These are phyloP conservation scores for Coemansia sp. DNA, from an alignment of 192 early-diverging fungal species.

Conservation along the genomic window DNA sequence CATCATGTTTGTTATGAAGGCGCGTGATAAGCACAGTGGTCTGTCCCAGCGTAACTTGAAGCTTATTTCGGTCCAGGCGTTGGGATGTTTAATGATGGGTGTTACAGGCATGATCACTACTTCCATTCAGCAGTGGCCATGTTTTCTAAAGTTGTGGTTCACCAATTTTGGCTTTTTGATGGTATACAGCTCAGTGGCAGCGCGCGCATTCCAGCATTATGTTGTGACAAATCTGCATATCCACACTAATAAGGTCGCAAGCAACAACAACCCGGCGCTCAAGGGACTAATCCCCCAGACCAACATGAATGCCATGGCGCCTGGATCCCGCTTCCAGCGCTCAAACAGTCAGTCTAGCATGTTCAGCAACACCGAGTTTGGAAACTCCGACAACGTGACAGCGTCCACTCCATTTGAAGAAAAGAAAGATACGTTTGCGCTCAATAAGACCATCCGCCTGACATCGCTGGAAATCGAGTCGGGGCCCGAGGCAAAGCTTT, in stretches of 20 bases:
- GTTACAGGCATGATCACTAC: slow-evolving; percentile 29
- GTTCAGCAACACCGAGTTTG: slow-evolving; percentile 36
- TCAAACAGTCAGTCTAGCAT: slow-evolving; percentile 36
- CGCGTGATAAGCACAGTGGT: slow-evolving; percentile 48
- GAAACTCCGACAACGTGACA: neutral
- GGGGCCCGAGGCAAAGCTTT: slow-evolving; percentile 19
- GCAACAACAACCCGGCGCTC: slow-evolving; percentile 25
- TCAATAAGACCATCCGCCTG: slow-evolving; percentile 10
- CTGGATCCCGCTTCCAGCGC: slow-evolving; percentile 3
- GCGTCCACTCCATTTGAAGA: slow-evolving; percentile 4
- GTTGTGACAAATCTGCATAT: slow-evolving; percentile 40
- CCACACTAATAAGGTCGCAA: slow-evolving; percentile 33
- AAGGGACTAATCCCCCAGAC: slow-evolving; percentile 22
- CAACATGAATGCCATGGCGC: slow-evolving; percentile 14
- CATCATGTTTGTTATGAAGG: slow-evolving; percentile 36
- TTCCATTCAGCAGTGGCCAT: slow-evolving; percentile 31
- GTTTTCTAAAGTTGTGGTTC: slow-evolving; percentile 46
- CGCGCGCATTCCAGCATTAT: slow-evolving; percentile 34
- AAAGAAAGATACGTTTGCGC: slow-evolving; percentile 17
- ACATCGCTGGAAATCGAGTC: slow-evolving; percentile 1
- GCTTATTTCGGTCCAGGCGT: slow-evolving; percentile 21
- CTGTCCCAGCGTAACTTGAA: slow-evolving; percentile 27
- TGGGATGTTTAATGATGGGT: slow-evolving; percentile 27
- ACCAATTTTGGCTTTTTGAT: slow-evolving; percentile 24
- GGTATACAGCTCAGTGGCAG: slow-evolving; percentile 25